Evolutionary conservation across 441 rosid genomes (phyloP), one percentile per base, ranked within the genome.

Genomic region (Oxalis stricta): DNA sequence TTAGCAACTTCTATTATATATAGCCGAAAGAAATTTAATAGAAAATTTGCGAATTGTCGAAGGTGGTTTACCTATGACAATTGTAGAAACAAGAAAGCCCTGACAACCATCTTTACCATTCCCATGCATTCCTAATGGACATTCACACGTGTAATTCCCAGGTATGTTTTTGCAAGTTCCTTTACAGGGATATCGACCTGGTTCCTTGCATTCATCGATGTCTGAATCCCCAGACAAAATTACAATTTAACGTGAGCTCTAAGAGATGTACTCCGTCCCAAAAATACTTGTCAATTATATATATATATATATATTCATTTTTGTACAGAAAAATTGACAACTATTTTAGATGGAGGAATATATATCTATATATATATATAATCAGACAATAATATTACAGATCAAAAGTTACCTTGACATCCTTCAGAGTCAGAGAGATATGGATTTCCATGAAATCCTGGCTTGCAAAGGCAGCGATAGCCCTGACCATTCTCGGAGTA

Each of bases 401-500:
- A 17, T 1, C 2, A 0, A 40, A 18, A 8, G 14, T 1, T 48
- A 56, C 62, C 50, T 18, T 49, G 7, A 17, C 62, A 57, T 8
- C 52, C 56, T 2, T 30, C 2, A 11, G 33, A 24, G 10, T 30
- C 2, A 11, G 33, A 24, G 10, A 37, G 48, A 45, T 58, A 58
- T 2, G 64, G 64, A 33, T 52, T 51, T 39, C 58, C 58, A 10
- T 4, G 4, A 28, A 28, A 50, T 10, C 52, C 62, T 5, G 3
- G 6, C 19, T 7, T 42, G 35, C 55, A 59, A 2, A 3, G 3
- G 40, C 59, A 60, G 9, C 54, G 44, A 23, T 41, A 53, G 10
- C 65, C 61, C 13, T 33, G 3, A 1, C 38, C 57, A 38, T 45
- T 24, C 2, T 24, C 9, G 2, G 36, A 45, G 42, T 24, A 18